Evolutionary conservation across 2,329 filamentous ascomycete genomes (phyloP), one percentile per base, ranked within the genome.

Genomic region (Trichoderma polysporum): DNA sequence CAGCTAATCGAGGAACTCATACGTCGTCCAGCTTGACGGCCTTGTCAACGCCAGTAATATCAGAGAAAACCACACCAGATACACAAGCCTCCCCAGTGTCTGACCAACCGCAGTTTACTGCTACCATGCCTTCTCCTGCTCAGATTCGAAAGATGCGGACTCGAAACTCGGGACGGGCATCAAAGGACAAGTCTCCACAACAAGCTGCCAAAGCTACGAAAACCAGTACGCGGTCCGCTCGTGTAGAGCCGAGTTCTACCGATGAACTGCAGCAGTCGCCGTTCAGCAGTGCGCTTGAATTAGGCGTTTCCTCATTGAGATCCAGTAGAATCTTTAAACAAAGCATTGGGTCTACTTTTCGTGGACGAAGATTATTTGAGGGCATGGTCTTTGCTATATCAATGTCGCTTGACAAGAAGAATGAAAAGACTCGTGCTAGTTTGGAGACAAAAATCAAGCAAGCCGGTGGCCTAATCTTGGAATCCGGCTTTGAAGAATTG

Each of bases 351-450:
- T 68, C 72, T 66, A 73, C 64, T 37, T 69, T 69, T 70, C 73
- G 71, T 69, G 74, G 68, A 3, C 69, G 73, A 9, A 69, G 73
- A 3, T 54, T 96, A 0, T 97, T 98, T 73, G 79, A 85, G 1
- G 88, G 89, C 49, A 97, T 97, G 93, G 88, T 88, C 0, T 97
- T 98, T 77, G 93, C 93, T 0, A 85, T 97, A 12, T 94, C 93
- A 0, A 92, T 93, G 69, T 83, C 84, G 71, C 77, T 79, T 0
- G 79, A 78, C 31, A 79, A 81, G 47, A 54, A 41, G 76, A 77
- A 79, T 35, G 74, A 76, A 73, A 72, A 76, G 56, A 71, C 86
- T 70, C 74, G 80, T 56, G 76, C 74, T 25, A 78, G 76, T 31
- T 71, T 95, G 2, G 86, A 86, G 37, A 82, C 81, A 1, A 80